phyloP scores from a whole-genome alignment of 2,329 filamentous ascomycete species.

The Dothidotthia symphoricarpi region DNA sequence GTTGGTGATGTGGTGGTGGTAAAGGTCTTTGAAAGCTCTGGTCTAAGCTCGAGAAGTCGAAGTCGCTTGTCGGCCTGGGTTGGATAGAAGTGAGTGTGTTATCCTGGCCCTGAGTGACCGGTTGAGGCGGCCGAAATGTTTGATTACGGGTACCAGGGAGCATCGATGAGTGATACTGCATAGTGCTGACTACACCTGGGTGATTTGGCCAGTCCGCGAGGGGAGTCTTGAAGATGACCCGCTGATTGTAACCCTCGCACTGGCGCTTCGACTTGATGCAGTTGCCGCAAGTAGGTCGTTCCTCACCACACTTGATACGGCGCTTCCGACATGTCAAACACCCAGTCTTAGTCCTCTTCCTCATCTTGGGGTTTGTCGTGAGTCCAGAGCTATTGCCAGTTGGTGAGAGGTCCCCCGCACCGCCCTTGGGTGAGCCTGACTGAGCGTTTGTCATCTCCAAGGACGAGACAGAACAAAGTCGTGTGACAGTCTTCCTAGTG shows the following conservation, averaged over 20 bases:
- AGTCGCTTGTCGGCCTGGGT: conserved; percentile 27
- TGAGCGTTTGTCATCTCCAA: conserved; percentile 24
- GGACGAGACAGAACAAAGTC: background rate
- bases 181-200: conserved; percentile 37
- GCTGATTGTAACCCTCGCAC: conserved; percentile 81
- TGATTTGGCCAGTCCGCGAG: conserved; percentile 53
- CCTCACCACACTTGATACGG: conserved; percentile 96
- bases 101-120: conserved; percentile 20
- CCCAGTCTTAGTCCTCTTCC: conserved; percentile 77
- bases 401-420: conserved; percentile 32
- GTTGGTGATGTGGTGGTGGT: conserved; percentile 34
- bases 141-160: conserved; percentile 35
- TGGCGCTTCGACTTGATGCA: conserved; percentile 82
- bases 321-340: conserved; percentile 91
- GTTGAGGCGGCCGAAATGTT: conserved; percentile 14
- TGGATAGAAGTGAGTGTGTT: conserved; percentile 26
- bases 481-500: background rate
- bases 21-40: conserved; percentile 31
- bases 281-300: conserved; percentile 76
- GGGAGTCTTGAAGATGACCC: conserved; percentile 76
- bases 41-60: conserved; percentile 28
- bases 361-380: conserved; percentile 34
- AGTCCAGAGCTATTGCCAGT: conserved; percentile 18
- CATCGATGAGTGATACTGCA: conserved; percentile 42
- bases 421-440: conserved; percentile 18